Conservation (phyloP, 2,329 filamentous ascomycete genomes). For the Paecilomyces variotii region DNA sequence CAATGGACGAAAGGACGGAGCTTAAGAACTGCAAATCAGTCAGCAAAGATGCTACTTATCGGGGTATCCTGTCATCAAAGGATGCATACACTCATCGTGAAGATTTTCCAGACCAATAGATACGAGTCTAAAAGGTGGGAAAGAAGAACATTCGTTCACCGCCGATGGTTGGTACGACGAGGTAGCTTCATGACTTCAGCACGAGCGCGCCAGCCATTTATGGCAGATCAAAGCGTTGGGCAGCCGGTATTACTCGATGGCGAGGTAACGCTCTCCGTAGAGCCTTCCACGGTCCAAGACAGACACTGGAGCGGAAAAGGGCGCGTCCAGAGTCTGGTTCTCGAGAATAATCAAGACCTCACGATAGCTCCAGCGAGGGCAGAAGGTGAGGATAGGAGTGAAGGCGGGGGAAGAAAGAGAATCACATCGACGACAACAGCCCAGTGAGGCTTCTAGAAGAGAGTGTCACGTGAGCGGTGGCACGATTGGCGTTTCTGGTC, state of each 20-base stretch:
- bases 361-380: neutral
- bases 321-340: neutral
- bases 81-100: slow-evolving; percentile 32
- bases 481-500: neutral
- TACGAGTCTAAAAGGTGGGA: slow-evolving; percentile 2
- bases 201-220: slow-evolving; percentile 13
- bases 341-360: neutral
- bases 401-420: slow-evolving; percentile 6
- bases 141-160: slow-evolving; percentile 22
- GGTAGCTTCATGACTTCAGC: slow-evolving; percentile 33
- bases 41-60: slow-evolving; percentile 9
- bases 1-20: slow-evolving; percentile 44
- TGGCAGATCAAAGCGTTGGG: slow-evolving; percentile 3
- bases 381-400: neutral
- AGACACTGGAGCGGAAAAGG: neutral
- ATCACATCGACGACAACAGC: slow-evolving; percentile 8
- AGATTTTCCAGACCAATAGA: neutral
- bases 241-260: neutral
- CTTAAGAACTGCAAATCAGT: slow-evolving; percentile 38
- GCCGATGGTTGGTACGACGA: slow-evolving; percentile 30
- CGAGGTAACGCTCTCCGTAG: neutral
- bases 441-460: slow-evolving; percentile 17
- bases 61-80: neutral
- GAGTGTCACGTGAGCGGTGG: slow-evolving; percentile 2
- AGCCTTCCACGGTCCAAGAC: neutral